These are phyloP conservation scores for Naegleria lovaniensis DNA, from an alignment of 208 protist genomes.

Conservation along the genomic window DNA sequence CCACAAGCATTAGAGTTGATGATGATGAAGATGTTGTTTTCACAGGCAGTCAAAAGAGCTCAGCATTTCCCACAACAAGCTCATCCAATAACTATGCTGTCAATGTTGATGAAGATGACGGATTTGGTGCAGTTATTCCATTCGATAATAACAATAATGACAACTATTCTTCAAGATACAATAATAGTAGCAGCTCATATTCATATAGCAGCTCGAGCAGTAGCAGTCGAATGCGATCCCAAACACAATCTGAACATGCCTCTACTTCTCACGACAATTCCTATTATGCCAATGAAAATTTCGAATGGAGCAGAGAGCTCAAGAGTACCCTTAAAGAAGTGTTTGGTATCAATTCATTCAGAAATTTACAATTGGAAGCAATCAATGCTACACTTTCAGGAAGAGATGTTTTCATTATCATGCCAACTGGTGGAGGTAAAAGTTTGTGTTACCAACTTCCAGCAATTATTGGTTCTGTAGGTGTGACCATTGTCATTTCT, in stretches of 20 bases:
- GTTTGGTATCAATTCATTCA: neutral
- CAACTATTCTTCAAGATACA: neutral
- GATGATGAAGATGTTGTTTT: constrained; percentile 1
- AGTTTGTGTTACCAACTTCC: constrained; percentile 71
- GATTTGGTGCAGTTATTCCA: neutral
- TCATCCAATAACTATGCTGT: neutral
- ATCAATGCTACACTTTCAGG: constrained; percentile 83
- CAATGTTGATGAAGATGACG: neutral
- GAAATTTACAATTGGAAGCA: constrained; percentile 67
- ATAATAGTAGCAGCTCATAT: neutral
- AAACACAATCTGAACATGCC: too few species aligned
- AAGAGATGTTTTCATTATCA: constrained; percentile 82
- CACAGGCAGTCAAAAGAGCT: neutral
- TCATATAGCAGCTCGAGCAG: neutral
- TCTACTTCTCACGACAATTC: neutral
- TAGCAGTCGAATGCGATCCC: neutral
- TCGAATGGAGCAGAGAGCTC: neutral
- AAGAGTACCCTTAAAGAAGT: neutral
- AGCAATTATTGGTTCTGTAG: constrained; percentile 37
- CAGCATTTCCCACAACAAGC: neutral
- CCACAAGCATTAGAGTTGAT: neutral
- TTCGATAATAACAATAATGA: too few species aligned
- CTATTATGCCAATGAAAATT: neutral
- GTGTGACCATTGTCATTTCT: constrained; percentile 63
- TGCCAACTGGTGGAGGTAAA: constrained; percentile 73